Percentiles rank a stretch among this genome's conserved stretches.
These are phyloP conservation scores for Cyberlindnera euphorbiiphila DNA, from an alignment of 805 yeast genomes.

Conservation along the genomic window DNA sequence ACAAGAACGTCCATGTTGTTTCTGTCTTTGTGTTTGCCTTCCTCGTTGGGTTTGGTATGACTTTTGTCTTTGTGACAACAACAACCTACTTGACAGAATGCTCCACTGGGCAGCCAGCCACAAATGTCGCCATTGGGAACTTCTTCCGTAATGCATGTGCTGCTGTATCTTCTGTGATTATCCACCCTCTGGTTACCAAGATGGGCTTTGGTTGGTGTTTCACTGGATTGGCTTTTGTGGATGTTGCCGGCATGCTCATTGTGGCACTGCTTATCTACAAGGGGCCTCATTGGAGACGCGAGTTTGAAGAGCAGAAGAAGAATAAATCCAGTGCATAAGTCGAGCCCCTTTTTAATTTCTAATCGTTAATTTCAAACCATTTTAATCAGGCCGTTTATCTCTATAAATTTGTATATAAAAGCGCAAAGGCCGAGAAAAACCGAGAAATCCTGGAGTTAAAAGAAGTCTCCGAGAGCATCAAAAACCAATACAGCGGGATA, in stretches of 20 bases:
- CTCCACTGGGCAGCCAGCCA: constrained; percentile 46
- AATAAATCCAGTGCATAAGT: neutral
- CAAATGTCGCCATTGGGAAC: constrained; percentile 51
- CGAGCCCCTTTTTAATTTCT: neutral
- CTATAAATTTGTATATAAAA: too few species aligned
- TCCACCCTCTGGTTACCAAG: constrained; percentile 31
- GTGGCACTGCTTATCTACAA: constrained; percentile 15
- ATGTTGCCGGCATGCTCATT: constrained; percentile 22
- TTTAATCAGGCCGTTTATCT: too few species aligned
- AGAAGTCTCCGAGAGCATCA: too few species aligned
- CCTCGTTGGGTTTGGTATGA: constrained; percentile 48
- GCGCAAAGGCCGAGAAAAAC: too few species aligned
- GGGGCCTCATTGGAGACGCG: constrained; percentile 22
- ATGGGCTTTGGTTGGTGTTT: constrained; percentile 55
- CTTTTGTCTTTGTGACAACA: constrained; percentile 51
- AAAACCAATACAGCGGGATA: neutral
- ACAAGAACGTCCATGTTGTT: constrained; percentile 35
- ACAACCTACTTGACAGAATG: constrained; percentile 53
- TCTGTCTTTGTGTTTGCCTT: constrained; percentile 42
- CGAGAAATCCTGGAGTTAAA: too few species aligned
- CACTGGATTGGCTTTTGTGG: constrained; percentile 43
- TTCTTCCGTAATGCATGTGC: constrained; percentile 51
- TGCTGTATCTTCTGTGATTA: constrained; percentile 46
- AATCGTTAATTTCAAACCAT: neutral
- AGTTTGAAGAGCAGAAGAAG: constrained; percentile 12